phyloP scores from a whole-genome alignment of 257 asterid genomes.

The Fraxinus quadrangulata region DNA sequence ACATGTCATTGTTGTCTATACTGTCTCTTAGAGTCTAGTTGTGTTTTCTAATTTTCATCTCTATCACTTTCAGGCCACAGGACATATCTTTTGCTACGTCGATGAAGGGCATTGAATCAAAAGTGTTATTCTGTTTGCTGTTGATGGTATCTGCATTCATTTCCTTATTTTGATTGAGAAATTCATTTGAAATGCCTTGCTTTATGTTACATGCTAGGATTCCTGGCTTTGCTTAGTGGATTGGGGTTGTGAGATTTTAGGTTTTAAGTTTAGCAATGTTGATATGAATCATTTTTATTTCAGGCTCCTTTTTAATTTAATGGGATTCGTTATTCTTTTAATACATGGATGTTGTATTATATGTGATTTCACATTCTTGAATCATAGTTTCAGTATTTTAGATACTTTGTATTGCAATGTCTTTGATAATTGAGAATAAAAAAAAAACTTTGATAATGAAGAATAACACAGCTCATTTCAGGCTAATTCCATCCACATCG shows the following conservation, averaged over 20 bases:
- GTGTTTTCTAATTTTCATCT: neutral
- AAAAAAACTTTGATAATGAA: too few relatives aligned
- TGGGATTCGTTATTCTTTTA: neutral
- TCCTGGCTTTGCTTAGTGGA: constrained; percentile 36
- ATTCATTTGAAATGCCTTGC: constrained; percentile 17
- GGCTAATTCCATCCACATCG: too few relatives aligned
- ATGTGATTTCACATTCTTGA: too few relatives aligned
- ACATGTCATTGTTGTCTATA: neutral
- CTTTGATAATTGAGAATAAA: too few relatives aligned
- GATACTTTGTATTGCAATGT: too few relatives aligned
- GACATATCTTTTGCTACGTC: constrained; percentile 57
- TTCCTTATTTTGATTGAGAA: constrained; percentile 39
- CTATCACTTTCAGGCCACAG: constrained; percentile 55
- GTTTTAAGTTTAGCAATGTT: constrained; percentile 49
- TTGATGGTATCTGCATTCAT: constrained; percentile 44
- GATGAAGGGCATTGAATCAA: constrained; percentile 29
- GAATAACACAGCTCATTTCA: too few relatives aligned
- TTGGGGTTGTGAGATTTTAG: constrained; percentile 29
- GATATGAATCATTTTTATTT: constrained; percentile 34
- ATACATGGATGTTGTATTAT: neutral
- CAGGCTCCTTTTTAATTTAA: neutral
- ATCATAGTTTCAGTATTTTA: too few relatives aligned
- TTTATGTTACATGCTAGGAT: too few relatives aligned
- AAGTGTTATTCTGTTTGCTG: constrained; percentile 35
- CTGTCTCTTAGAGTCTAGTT: neutral